Evolutionary conservation across 768 basidiomycete species (phyloP).

Genomic region (Psilocybe cubensis): DNA sequence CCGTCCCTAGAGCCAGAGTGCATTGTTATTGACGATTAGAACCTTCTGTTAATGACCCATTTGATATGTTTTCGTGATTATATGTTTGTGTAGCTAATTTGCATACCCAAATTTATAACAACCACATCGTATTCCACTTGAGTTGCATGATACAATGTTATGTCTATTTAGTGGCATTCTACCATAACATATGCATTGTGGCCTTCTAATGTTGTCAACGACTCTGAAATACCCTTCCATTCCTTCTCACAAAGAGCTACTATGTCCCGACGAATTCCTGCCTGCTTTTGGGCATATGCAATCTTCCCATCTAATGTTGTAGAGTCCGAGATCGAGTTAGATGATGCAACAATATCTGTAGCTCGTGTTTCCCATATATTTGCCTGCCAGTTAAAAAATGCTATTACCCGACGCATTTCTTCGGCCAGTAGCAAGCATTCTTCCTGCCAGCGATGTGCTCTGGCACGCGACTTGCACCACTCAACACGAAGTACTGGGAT

Average conservation of each 20-base stretch:
- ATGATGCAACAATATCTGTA: neutral
- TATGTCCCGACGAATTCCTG: conserved; percentile 4
- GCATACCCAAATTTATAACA: too few species aligned
- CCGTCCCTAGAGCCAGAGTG: too few species aligned
- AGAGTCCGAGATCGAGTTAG: neutral
- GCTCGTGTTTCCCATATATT: conserved; percentile 16
- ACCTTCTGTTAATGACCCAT: too few species aligned
- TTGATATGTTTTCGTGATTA: too few species aligned
- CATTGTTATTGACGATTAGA: too few species aligned
- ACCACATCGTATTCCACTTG: too few species aligned
- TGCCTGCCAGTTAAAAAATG: conserved; percentile 20
- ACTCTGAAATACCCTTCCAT: neutral
- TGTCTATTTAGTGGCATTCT: neutral
- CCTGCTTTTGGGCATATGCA: conserved; percentile 23
- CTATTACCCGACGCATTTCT: conserved; percentile 33
- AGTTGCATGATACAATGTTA: too few species aligned
- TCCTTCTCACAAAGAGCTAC: neutral
- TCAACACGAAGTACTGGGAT: conserved; percentile 28
- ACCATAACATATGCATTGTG: neutral
- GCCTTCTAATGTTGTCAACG: neutral
- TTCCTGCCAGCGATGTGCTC: conserved; percentile 36
- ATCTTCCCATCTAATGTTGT: conserved; percentile 12
- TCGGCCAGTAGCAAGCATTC: conserved; percentile 35
- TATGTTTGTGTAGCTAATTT: too few species aligned
- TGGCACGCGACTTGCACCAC: conserved; percentile 32